A percentile compares a stretch with the other conserved stretches of the same genome.
Conservation (phyloP, 179 eudicot species). For the Heliamphora pulchella region DNA sequence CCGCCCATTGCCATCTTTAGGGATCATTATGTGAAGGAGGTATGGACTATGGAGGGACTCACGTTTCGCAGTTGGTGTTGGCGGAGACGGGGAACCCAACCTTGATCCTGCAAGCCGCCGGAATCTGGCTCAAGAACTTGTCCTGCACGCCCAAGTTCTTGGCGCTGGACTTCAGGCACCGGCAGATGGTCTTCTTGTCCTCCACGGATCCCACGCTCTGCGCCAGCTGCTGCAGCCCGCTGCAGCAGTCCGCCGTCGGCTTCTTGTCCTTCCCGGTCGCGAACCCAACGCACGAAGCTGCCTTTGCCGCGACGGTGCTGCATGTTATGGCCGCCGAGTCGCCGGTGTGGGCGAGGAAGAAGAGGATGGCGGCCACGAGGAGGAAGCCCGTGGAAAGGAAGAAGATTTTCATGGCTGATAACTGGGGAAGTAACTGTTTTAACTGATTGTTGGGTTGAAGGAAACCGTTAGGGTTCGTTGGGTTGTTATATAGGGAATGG, state of each 20-base stretch:
- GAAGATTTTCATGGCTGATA: slow-evolving; percentile 23
- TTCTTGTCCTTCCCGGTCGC: slow-evolving; percentile 22
- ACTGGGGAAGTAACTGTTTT: background rate
- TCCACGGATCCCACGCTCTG: slow-evolving; percentile 14
- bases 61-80: slow-evolving; percentile 27
- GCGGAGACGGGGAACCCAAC: slow-evolving; percentile 31
- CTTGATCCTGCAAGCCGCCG: slow-evolving; percentile 26
- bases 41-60: slow-evolving; percentile 3
- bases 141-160: slow-evolving; percentile 29
- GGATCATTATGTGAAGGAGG: background rate
- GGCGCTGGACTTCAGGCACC: slow-evolving; percentile 29
- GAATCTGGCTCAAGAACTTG: slow-evolving; percentile 29
- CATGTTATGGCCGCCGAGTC: slow-evolving; percentile 20
- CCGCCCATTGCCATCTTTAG: background rate
- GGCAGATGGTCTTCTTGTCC: slow-evolving; percentile 29
- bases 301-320: slow-evolving; percentile 20
- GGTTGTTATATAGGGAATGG: slow-evolving; percentile 9
- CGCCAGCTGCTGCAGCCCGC: slow-evolving; percentile 24
- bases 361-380: slow-evolving; percentile 21
- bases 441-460: slow-evolving; percentile 14
- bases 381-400: slow-evolving; percentile 18
- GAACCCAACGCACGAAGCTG: slow-evolving; percentile 23
- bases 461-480: background rate
- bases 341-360: slow-evolving; percentile 20
- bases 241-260: slow-evolving; percentile 23